These are phyloP conservation scores for Rhynchospora tenuis DNA, from an alignment of 176 grass and related monocot genomes.

Conservation along the genomic window DNA sequence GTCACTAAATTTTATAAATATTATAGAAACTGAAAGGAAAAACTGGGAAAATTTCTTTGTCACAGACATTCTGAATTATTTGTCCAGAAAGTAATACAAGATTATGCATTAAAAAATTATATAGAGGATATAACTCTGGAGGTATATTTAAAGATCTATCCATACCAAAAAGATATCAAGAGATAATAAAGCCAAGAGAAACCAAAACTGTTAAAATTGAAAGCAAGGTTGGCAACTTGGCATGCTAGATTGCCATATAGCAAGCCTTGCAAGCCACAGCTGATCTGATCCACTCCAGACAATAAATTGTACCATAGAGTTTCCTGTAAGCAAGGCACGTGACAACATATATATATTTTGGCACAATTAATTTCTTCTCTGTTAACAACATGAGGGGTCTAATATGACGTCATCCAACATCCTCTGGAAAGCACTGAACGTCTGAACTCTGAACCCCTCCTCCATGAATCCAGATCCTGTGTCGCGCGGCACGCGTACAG, in stretches of 20 bases:
- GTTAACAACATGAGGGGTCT: neutral
- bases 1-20: no score
- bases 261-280: conserved; percentile 19
- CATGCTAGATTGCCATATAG: conserved; percentile 8
- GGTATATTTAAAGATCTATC: neutral
- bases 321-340: neutral
- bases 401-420: neutral
- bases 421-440: neutral
- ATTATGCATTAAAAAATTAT: neutral
- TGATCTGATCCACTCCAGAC: neutral
- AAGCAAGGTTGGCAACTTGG: conserved; percentile 22
- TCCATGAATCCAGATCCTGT: no score
- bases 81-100: neutral
- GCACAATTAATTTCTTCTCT: neutral
- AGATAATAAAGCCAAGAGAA: conserved; percentile 18
- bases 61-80: no score
- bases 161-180: conserved; percentile 17
- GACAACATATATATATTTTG: neutral
- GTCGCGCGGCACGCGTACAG: no score
- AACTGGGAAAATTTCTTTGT: no score
- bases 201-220: conserved; percentile 11
- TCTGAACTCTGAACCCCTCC: no score
- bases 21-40: no score
- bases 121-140: neutral
- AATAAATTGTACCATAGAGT: neutral